Evolutionary conservation across 2,329 filamentous ascomycete species (phyloP), one percentile per base, ranked within the genome.

Genomic region (Botrytis deweyae): DNA sequence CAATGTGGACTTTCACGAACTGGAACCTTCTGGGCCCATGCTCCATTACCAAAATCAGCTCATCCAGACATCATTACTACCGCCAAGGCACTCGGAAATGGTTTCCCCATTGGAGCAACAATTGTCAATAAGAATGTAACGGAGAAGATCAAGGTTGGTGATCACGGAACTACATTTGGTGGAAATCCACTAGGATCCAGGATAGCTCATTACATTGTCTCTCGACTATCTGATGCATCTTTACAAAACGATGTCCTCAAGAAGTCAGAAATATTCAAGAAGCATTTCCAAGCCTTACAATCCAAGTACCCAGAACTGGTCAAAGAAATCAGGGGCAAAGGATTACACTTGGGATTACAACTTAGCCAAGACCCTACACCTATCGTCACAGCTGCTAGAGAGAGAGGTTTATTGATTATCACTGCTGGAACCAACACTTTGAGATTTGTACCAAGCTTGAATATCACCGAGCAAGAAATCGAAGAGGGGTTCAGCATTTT

Each of bases 21-120:
- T 1, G 96, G 96, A 52, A 88, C 87, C 20, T 87, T 99, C 79
- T 99, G 96, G 96, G 96, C 96, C 0, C 95, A 99, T 81, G 87
- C 87, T 18, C 86, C 87, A 74, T 87, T 96, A 38, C 92, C 93
- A 52, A 85, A 87, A 78, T 91, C 93, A 77, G 94, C 94, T 2
- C 96, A 99, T 81, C 96, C 96, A 10, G 96, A 99, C 80, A 91
- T 99, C 77, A 84, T 99, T 76, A 98, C 95, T 22, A 95, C 93
- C 0, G 96, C 96, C 73, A 99, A 99, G 85, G 96, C 96, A 0
- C 90, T 99, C 3, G 96, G 96, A 25, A 99, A 99, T 80, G 96
- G 96, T 8, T 95, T 98, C 83, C 96, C 96, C 66, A 95, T 99
- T 77, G 96, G 94, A 69, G 96, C 96, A 10, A 93, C 92, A 7